These are phyloP conservation scores for Botrytis byssoidea DNA, from an alignment of 2,329 filamentous ascomycete species.

Conservation along the genomic window DNA sequence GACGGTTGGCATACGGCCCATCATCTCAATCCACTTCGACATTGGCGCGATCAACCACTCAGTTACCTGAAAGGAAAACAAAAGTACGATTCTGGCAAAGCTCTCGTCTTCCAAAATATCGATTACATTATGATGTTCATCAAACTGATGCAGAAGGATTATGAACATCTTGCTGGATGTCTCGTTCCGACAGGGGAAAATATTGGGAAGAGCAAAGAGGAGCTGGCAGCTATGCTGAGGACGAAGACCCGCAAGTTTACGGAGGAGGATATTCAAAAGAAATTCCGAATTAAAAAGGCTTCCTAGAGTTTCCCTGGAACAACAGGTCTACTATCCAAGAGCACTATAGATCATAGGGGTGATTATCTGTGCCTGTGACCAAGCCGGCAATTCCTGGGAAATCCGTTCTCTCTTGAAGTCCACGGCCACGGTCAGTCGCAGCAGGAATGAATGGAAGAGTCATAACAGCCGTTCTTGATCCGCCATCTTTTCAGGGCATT, in stretches of 20 bases:
- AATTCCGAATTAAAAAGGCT: conserved; percentile 42
- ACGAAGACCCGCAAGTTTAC: conserved; percentile 64
- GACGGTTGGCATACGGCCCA: conserved; percentile 82
- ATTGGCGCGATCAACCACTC: conserved; percentile 78
- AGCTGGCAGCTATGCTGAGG: conserved; percentile 61
- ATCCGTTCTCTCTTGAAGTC: neutral
- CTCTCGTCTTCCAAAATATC: conserved; percentile 77
- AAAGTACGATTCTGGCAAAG: conserved; percentile 63
- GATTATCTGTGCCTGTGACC: neutral
- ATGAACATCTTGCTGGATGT: conserved; percentile 64
- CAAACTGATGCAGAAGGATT: conserved; percentile 67
- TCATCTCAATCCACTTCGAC: conserved; percentile 72
- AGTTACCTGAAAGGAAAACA: conserved; percentile 70
- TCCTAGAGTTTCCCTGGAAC: neutral
- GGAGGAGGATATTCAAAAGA: conserved; percentile 60
- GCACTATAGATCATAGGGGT: neutral
- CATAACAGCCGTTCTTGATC: neutral
- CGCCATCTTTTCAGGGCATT: neutral
- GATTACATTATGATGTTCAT: conserved; percentile 77
- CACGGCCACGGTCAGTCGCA: neutral
- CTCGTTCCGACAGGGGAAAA: conserved; percentile 74
- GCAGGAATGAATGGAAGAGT: neutral
- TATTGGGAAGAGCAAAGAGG: conserved; percentile 61
- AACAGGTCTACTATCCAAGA: neutral
- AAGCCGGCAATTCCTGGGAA: neutral